A percentile compares a stretch with the other conserved stretches of the same genome.
Conservation (phyloP, 768 basidiomycete genomes). For the Boletus subcaerulescens region DNA sequence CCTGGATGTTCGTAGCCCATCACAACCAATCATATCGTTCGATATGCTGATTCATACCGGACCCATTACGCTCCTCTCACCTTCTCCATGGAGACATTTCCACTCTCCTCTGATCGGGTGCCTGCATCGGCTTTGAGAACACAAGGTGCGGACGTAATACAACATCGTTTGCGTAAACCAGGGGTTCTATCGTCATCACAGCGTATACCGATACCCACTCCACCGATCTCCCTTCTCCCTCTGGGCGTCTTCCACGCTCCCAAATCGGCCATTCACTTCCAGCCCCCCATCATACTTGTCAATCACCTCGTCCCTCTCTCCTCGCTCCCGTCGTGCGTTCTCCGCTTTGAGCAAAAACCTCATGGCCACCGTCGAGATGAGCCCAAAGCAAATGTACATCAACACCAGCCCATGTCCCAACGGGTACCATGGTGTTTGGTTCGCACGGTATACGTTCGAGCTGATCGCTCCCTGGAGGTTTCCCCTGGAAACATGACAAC, state of each 20-base stretch:
- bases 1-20: background rate
- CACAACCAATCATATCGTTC: background rate
- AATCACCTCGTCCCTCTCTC: conserved; percentile 68
- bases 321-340: conserved; percentile 63
- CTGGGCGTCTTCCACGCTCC: conserved; percentile 61
- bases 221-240: conserved; percentile 68
- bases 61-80: background rate
- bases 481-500: conserved; percentile 40
- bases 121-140: background rate
- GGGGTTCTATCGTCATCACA: conserved; percentile 35
- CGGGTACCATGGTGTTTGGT: conserved; percentile 66
- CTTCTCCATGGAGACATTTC: background rate
- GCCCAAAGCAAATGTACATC: conserved; percentile 66
- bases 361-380: conserved; percentile 45
- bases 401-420: conserved; percentile 62
- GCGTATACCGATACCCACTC: conserved; percentile 72
- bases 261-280: conserved; percentile 56
- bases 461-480: conserved; percentile 77
- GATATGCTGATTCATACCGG: background rate
- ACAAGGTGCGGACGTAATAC: background rate
- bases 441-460: conserved; percentile 72
- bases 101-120: background rate
- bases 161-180: background rate
- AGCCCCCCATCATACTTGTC: conserved; percentile 32
- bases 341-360: conserved; percentile 49